Conservation (phyloP, 345 rosid species). For the Euphorbia peplus region DNA sequence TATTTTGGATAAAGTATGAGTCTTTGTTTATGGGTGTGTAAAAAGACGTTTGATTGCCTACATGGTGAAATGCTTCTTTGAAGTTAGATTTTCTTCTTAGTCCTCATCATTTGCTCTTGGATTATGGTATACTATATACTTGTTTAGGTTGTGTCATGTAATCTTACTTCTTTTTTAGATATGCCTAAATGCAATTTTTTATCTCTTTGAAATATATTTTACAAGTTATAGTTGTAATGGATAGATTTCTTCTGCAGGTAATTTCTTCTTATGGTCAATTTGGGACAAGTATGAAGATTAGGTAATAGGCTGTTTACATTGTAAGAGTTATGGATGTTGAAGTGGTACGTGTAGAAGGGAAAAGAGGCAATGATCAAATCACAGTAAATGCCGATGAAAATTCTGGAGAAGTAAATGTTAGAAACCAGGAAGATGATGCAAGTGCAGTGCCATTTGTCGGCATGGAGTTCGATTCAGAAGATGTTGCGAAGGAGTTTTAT, state of each 20-base stretch:
- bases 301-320: constrained; percentile 12
- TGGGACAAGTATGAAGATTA: constrained; percentile 20
- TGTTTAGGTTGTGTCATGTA: neutral
- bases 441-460: constrained; percentile 39
- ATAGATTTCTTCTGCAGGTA: constrained; percentile 8
- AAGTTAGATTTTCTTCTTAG: neutral
- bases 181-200: neutral
- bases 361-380: constrained; percentile 13
- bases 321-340: constrained; percentile 33
- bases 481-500: constrained; percentile 45
- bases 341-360: constrained; percentile 30
- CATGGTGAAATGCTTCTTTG: neutral
- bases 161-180: neutral
- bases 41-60: neutral
- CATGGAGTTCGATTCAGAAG: constrained; percentile 60
- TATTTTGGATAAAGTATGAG: too few relatives aligned
- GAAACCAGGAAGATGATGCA: constrained; percentile 29
- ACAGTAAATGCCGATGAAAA: constrained; percentile 20
- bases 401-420: constrained; percentile 22
- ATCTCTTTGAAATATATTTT: neutral
- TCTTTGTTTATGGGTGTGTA: too few relatives aligned
- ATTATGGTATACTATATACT: neutral
- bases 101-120: neutral
- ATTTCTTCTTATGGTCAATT: neutral
- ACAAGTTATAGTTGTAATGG: neutral